Percentiles rank a stretch among this genome's conserved stretches.
Evolutionary conservation across 2,329 filamentous ascomycete genomes (phyloP).

Genomic region (Aspergillus phoenicis): DNA sequence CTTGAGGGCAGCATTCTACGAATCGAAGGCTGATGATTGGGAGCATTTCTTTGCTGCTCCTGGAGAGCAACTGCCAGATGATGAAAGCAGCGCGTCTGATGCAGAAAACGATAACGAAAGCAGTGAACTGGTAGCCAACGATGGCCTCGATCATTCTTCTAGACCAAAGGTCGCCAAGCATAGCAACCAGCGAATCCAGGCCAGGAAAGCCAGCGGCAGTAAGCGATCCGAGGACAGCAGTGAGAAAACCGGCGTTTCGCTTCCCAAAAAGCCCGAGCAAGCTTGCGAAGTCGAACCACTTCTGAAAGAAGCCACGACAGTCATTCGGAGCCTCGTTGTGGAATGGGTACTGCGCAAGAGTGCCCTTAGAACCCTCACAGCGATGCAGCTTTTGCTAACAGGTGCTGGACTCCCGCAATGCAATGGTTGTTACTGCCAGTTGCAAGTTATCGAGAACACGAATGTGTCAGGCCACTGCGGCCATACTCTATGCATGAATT

Average conservation of each 20-base stretch:
- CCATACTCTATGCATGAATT: slow-evolving; percentile 53
- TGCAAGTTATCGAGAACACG: slow-evolving; percentile 33
- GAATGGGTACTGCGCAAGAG: slow-evolving; percentile 27
- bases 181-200: background rate
- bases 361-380: slow-evolving; percentile 29
- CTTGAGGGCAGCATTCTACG: slow-evolving; percentile 22
- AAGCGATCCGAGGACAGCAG: background rate
- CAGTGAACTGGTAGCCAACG: background rate
- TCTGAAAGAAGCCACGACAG: slow-evolving; percentile 24
- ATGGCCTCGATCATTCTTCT: background rate
- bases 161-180: background rate
- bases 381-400: slow-evolving; percentile 25
- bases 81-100: background rate
- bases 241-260: background rate
- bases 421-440: slow-evolving; percentile 34
- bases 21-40: slow-evolving; percentile 32
- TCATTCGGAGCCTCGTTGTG: slow-evolving; percentile 23
- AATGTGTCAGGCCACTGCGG: slow-evolving; percentile 54
- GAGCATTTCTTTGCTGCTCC: slow-evolving; percentile 29
- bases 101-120: background rate
- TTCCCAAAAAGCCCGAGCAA: slow-evolving; percentile 19
- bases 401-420: slow-evolving; percentile 27
- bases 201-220: background rate
- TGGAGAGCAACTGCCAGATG: background rate
- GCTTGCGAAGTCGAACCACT: slow-evolving; percentile 20